Conservation (phyloP, 768 basidiomycete species). For the Tricholoma flavovirens region DNA sequence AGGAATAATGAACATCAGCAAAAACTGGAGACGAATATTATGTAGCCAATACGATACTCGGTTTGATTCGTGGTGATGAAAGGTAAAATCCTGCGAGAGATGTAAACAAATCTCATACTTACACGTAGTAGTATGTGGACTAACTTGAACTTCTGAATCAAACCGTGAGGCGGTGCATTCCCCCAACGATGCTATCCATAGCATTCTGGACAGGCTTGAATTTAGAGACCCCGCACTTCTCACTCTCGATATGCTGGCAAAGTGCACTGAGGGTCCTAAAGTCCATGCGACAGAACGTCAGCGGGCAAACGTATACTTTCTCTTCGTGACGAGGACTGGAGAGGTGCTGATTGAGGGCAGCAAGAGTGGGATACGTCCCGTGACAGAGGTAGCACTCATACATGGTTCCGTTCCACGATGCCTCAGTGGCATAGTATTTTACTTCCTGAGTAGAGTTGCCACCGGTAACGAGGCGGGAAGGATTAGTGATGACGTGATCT, state of each 20-base stretch:
- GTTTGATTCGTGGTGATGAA: neutral
- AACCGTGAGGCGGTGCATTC: constrained; percentile 19
- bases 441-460: constrained; percentile 10
- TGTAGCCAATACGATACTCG: neutral
- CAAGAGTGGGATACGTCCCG: constrained; percentile 31
- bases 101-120: neutral
- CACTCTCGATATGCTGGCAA: constrained; percentile 63
- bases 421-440: constrained; percentile 26
- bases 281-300: constrained; percentile 31
- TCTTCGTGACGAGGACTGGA: constrained; percentile 54
- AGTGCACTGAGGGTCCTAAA: constrained; percentile 54
- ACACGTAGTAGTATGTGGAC: neutral
- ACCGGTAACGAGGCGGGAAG: constrained; percentile 43
- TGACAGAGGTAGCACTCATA: constrained; percentile 69
- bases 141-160: constrained; percentile 7
- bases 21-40: too few species aligned
- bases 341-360: constrained; percentile 54
- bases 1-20: too few species aligned
- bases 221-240: constrained; percentile 47
- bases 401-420: constrained; percentile 38
- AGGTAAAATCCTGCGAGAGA: neutral
- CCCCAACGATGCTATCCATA: constrained; percentile 30
- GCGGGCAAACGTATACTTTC: constrained; percentile 51
- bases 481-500: constrained; percentile 48
- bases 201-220: constrained; percentile 37